A percentile compares a stretch with the other conserved stretches of the same genome.
These are phyloP conservation scores for Wallacemonas rigidus DNA, from an alignment of 208 protist genomes.

Conservation along the genomic window DNA sequence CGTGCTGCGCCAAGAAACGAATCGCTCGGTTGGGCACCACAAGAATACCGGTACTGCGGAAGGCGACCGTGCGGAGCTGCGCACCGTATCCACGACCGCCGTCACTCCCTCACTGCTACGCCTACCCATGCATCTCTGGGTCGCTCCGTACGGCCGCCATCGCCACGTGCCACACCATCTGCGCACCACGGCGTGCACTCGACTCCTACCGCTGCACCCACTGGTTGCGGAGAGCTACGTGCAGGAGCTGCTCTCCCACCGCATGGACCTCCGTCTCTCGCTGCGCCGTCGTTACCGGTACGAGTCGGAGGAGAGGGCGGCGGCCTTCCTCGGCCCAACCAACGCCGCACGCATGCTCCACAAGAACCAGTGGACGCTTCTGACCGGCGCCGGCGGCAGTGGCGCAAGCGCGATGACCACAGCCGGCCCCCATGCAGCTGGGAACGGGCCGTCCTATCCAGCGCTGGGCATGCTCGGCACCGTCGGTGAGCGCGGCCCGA, in stretches of 20 bases:
- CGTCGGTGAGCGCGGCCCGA: too few species aligned
- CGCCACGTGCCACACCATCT: conserved; percentile 54
- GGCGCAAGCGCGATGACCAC: neutral
- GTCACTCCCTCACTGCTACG: conserved; percentile 13
- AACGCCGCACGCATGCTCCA: neutral
- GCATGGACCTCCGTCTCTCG: conserved; percentile 32
- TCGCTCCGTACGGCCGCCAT: conserved; percentile 37
- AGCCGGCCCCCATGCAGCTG: neutral
- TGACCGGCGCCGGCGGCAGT: neutral
- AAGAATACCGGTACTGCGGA: neutral
- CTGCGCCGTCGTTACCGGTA: conserved; percentile 16
- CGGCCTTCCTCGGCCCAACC: neutral
- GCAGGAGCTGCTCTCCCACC: conserved; percentile 60
- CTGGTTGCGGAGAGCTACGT: conserved; percentile 72
- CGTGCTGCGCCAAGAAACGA: conserved; percentile 15
- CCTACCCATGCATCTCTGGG: conserved; percentile 28
- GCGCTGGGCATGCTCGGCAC: too few species aligned
- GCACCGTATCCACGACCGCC: too few species aligned
- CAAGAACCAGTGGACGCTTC: conserved; percentile 1
- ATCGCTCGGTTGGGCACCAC: neutral
- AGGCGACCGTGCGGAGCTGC: too few species aligned
- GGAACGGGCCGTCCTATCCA: too few species aligned
- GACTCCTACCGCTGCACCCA: conserved; percentile 49
- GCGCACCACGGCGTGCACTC: conserved; percentile 27
- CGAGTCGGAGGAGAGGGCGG: conserved; percentile 9